Evolutionary conservation across 78 protist species (phyloP).

Genomic region (Dictyostelium citrinum): DNA sequence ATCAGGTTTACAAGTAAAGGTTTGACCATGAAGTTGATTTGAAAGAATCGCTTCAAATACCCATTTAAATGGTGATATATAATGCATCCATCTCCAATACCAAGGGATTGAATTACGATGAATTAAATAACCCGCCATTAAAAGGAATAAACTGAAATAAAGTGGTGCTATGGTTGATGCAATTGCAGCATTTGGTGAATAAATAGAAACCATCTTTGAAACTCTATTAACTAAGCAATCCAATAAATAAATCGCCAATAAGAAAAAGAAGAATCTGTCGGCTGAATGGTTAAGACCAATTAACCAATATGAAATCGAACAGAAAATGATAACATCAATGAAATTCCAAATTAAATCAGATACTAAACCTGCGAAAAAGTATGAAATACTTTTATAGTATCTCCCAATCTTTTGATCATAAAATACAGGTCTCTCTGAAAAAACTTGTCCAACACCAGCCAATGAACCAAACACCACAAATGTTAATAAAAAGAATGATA

Average conservation of each 20-base stretch:
- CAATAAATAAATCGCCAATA: conserved; percentile 18
- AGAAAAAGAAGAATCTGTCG: conserved; percentile 33
- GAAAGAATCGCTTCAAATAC: conserved; percentile 28
- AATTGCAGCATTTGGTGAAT: conserved; percentile 9
- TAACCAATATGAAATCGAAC: conserved; percentile 53
- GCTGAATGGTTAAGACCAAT: conserved; percentile 5
- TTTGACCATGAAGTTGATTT: conserved; percentile 40
- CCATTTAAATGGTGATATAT: conserved; percentile 71
- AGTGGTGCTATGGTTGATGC: conserved; percentile 56
- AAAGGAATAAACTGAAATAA: conserved; percentile 19
- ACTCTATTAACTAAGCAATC: conserved; percentile 35
- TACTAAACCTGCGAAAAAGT: conserved; percentile 36
- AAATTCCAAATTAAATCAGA: conserved; percentile 50
- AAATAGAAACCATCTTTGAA: conserved; percentile 25
- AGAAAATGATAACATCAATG: conserved; percentile 28
- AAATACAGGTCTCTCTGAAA: conserved; percentile 63
- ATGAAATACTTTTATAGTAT: conserved; percentile 42
- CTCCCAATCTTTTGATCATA: conserved; percentile 52
- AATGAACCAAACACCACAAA: conserved; percentile 69
- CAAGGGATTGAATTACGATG: background rate
- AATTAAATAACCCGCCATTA: conserved; percentile 71
- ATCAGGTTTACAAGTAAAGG: background rate
- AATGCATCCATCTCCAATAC: conserved; percentile 60
- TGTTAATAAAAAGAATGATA: conserved; percentile 51
- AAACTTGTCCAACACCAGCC: conserved; percentile 66